Evolutionary conservation across 495 filamentous ascomycete species (phyloP).

Genomic region (Opeltia flavorubescens): DNA sequence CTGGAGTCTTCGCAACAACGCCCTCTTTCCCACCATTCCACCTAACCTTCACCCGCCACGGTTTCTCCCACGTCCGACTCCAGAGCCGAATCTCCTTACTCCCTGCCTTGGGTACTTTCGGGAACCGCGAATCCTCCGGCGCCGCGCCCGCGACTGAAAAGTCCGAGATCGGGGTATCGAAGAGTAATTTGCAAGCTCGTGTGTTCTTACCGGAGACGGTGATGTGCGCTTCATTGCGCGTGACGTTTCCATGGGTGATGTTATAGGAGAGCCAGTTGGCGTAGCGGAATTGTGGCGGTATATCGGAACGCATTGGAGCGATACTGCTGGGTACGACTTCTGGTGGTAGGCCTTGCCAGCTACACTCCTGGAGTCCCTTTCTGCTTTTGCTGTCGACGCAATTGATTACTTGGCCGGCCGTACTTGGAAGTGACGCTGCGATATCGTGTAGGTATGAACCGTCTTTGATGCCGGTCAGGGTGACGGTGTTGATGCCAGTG

Average conservation of each 20-base stretch:
- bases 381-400: slow-evolving; percentile 29
- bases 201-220: slow-evolving; percentile 50
- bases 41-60: slow-evolving; percentile 62
- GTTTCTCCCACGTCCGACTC: slow-evolving; percentile 58
- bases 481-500: slow-evolving; percentile 49
- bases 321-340: slow-evolving; percentile 31
- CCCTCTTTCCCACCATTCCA: slow-evolving; percentile 35
- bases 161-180: slow-evolving; percentile 44
- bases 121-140: slow-evolving; percentile 39
- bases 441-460: slow-evolving; percentile 54
- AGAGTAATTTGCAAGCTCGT: slow-evolving; percentile 53
- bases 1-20: no score
- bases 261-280: slow-evolving; percentile 49
- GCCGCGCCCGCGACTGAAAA: slow-evolving; percentile 46
- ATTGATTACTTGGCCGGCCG: slow-evolving; percentile 41
- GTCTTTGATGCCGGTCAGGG: slow-evolving; percentile 47
- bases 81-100: slow-evolving; percentile 48
- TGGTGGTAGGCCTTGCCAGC: slow-evolving; percentile 55
- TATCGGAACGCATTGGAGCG: slow-evolving; percentile 13
- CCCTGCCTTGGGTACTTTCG: slow-evolving; percentile 36
- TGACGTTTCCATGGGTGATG: slow-evolving; percentile 31
- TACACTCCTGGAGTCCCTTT: slow-evolving; percentile 45
- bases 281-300: slow-evolving; percentile 32
- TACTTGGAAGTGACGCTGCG: slow-evolving; percentile 54
- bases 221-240: slow-evolving; percentile 35